Evolutionary conservation across 75 land plant genomes (phyloP).

Genomic region (Isoetes taiwanensis): DNA sequence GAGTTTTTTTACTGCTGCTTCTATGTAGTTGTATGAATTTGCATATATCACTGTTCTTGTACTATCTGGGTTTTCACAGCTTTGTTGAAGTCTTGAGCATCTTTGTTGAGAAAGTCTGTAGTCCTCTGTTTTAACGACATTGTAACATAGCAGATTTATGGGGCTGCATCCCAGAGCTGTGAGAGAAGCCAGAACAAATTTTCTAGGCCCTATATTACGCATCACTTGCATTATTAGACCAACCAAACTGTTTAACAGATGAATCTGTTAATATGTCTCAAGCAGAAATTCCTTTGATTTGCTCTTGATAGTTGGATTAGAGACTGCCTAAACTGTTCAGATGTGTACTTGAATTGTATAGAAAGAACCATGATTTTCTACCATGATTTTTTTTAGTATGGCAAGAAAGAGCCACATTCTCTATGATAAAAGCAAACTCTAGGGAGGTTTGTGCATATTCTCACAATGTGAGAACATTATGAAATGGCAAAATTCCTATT

Average conservation of each 20-base stretch:
- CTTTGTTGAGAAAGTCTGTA: not conserved
- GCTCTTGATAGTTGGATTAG: not conserved
- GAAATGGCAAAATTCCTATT: too few species aligned
- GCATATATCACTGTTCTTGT: not conserved
- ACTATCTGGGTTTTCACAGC: not conserved
- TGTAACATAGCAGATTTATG: not conserved
- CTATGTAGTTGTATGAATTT: not conserved
- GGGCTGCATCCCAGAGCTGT: slow-evolving; percentile 1
- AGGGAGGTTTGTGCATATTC: too few species aligned
- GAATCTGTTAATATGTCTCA: not conserved
- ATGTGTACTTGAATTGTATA: too few species aligned
- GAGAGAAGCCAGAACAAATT: not conserved
- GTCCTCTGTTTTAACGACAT: not conserved
- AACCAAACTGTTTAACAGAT: not conserved
- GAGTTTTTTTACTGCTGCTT: not conserved
- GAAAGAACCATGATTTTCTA: too few species aligned
- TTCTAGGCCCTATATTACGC: not conserved
- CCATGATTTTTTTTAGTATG: too few species aligned
- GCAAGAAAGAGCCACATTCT: too few species aligned
- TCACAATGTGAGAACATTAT: too few species aligned
- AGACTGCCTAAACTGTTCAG: not conserved
- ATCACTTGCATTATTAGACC: not conserved
- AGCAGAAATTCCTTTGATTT: not conserved
- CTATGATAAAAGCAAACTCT: too few species aligned
- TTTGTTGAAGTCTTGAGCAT: not conserved